Evolutionary conservation across 2,329 filamentous ascomycete genomes (phyloP), one percentile per base, ranked within the genome.

Genomic region (Magnaporthales sp.): DNA sequence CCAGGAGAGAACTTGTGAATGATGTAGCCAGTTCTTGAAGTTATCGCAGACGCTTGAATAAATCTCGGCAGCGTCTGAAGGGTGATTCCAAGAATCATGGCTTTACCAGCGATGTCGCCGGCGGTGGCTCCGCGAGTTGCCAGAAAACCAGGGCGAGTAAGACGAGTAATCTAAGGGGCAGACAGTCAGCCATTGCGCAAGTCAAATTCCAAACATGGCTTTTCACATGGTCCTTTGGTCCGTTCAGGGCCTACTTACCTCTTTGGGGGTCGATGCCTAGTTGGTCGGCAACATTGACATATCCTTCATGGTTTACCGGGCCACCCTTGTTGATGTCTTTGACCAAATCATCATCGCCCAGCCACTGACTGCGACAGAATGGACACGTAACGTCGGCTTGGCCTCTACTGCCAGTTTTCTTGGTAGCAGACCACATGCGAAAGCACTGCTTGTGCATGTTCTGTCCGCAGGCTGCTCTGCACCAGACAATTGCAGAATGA

Each of bases 211-310:
- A 6, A 46, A 4, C n/a, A 46, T 46, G 38, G 38, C 7, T 46
- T 46, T n/a, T n/a, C 30, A 9, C 15, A 46, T 46, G 15, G n/a
- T 46, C 15, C 2, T 46, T 13, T 19, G n/a, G 19, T n/a, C 38
- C 15, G 15, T 6, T 13, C 38, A 46, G 4, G 29, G 13, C 56
- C 56, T 27, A 72, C 77, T 38, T 75, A 84, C 84, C 85, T 77
- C 86, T 77, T n/a, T 73, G 67, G 0, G 74, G 74, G 68, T 81
- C 84, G 68, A 89, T 79, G 1, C 86, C 87, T n/a, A 89, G 76
- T 72, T 88, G 83, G 24, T 80, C 75, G 1, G 84, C 86, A 3
- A 89, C 82, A 72, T 89, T 89, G 62, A 88, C 77, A 70, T 89
- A 89, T 0, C 87, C 87, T 46, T 88, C 85, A 0, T 72, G 72